phyloP scores from a whole-genome alignment of 768 basidiomycete species.

The Hypsizygus marmoreus region DNA sequence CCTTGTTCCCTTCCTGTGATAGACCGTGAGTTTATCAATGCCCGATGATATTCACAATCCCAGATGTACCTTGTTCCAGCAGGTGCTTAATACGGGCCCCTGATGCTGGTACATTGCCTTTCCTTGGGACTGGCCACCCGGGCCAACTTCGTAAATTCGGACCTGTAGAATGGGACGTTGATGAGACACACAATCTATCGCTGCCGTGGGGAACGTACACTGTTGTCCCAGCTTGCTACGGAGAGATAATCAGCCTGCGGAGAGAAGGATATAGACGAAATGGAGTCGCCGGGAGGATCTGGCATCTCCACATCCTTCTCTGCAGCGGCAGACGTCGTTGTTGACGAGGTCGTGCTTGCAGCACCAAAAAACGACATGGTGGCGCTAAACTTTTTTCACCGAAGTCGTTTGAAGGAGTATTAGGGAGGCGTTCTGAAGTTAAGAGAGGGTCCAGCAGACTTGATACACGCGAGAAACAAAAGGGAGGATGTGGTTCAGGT shows the following conservation, averaged over 20 bases:
- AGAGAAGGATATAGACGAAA: slow-evolving; percentile 82
- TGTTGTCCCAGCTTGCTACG: slow-evolving; percentile 92
- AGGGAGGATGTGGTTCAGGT: too few relatives aligned
- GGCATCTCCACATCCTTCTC: slow-evolving; percentile 81
- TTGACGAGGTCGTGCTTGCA: slow-evolving; percentile 26
- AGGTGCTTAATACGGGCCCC: slow-evolving; percentile 83
- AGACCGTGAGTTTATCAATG: slow-evolving; percentile 7
- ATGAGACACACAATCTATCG: too few relatives aligned
- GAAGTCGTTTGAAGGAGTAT: too few relatives aligned
- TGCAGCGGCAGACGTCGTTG: slow-evolving; percentile 39
- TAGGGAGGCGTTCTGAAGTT: too few relatives aligned
- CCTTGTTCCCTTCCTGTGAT: slow-evolving; percentile 81
- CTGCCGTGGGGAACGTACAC: slow-evolving; percentile 67
- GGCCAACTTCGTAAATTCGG: slow-evolving; percentile 87
- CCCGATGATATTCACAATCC: slow-evolving; percentile 1
- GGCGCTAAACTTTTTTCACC: too few relatives aligned
- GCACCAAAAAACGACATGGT: slow-evolving; percentile 48
- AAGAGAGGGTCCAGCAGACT: too few relatives aligned
- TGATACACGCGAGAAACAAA: too few relatives aligned
- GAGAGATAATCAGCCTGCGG: slow-evolving; percentile 84
- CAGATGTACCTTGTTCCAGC: slow-evolving; percentile 85
- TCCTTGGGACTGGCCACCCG: slow-evolving; percentile 80
- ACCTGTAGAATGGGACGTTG: too few relatives aligned
- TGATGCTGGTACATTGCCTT: slow-evolving; percentile 92
- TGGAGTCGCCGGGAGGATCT: slow-evolving; percentile 82